Percentiles rank a stretch among this genome's conserved stretches.
Evolutionary conservation across 2,329 filamentous ascomycete species (phyloP).

Genomic region (Beauveria varroae): DNA sequence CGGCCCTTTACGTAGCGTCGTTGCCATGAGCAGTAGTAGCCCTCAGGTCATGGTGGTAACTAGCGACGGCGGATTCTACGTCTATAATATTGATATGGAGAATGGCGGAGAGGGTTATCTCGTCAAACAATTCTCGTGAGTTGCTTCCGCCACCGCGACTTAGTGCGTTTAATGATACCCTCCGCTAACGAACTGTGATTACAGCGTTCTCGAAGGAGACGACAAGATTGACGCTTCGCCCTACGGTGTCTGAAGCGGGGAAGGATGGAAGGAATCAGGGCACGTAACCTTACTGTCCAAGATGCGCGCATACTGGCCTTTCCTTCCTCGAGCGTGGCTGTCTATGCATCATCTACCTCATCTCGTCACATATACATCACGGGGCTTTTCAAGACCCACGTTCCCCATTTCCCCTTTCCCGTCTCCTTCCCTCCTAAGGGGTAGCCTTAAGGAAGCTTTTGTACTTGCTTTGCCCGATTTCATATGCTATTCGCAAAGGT

Average conservation of each 20-base stretch:
- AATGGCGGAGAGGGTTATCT: conserved; percentile 88
- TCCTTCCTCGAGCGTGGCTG: not conserved
- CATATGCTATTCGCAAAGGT: not conserved
- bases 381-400: not conserved
- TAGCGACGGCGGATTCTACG: conserved; percentile 88
- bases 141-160: conserved; percentile 13
- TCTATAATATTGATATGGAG: conserved; percentile 92
- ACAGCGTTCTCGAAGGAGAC: conserved; percentile 46
- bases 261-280: not conserved
- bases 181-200: conserved; percentile 1
- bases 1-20: conserved; percentile 73
- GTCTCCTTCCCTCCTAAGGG: not conserved
- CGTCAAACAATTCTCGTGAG: conserved; percentile 89
- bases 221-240: conserved; percentile 45
- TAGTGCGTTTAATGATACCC: not conserved
- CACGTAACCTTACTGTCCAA: not conserved
- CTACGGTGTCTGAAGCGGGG: conserved; percentile 26
- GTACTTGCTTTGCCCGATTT: too few species aligned
- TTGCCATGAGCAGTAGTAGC: conserved; percentile 90
- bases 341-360: not conserved
- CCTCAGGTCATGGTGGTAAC: conserved; percentile 98
- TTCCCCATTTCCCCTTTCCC: not conserved
- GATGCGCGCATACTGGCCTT: not conserved
- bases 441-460: not conserved
- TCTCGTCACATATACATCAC: not conserved